Percentiles rank a stretch among this genome's conserved stretches.
phyloP scores from a whole-genome alignment of 495 filamentous ascomycete genomes.

The Penicillium chermesinum region DNA sequence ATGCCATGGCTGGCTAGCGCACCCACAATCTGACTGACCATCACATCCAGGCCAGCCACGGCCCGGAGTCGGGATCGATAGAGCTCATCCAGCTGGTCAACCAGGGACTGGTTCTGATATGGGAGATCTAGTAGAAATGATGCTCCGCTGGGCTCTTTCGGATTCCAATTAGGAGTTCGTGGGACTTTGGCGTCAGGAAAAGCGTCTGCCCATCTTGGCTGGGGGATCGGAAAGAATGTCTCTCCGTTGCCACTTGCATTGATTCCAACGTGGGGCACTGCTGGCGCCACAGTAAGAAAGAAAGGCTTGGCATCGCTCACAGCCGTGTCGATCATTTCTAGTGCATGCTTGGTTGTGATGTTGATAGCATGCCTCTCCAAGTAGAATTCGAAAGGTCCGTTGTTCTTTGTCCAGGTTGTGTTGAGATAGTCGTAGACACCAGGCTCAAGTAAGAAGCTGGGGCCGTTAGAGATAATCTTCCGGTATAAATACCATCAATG shows the following conservation, averaged over 20 bases:
- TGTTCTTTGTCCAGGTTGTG: constrained; percentile 52
- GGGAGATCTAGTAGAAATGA: constrained; percentile 51
- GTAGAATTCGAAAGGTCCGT: constrained; percentile 43
- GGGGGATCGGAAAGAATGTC: not conserved
- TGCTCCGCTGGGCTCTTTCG: constrained; percentile 49
- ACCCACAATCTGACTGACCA: constrained; percentile 48
- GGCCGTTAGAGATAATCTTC: not conserved
- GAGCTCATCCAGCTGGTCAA: constrained; percentile 58
- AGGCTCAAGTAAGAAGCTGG: constrained; percentile 54
- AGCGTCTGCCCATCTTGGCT: not conserved
- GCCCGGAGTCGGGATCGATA: constrained; percentile 50
- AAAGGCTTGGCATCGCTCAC: constrained; percentile 40
- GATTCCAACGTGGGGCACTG: constrained; percentile 52
- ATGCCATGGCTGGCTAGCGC: constrained; percentile 40
- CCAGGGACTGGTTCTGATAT: constrained; percentile 39
- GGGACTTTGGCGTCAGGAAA: constrained; percentile 8
- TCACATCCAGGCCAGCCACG: constrained; percentile 57
- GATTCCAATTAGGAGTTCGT: constrained; percentile 9
- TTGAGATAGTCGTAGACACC: constrained; percentile 61
- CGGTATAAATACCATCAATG: not conserved
- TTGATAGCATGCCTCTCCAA: constrained; percentile 50
- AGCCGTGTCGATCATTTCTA: constrained; percentile 50
- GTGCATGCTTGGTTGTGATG: constrained; percentile 50
- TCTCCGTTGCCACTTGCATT: constrained; percentile 25
- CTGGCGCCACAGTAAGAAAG: constrained; percentile 54